A percentile compares a stretch with the other conserved stretches of the same genome.
phyloP scores from a whole-genome alignment of 345 rosid species.

The Adansonia digitata region DNA sequence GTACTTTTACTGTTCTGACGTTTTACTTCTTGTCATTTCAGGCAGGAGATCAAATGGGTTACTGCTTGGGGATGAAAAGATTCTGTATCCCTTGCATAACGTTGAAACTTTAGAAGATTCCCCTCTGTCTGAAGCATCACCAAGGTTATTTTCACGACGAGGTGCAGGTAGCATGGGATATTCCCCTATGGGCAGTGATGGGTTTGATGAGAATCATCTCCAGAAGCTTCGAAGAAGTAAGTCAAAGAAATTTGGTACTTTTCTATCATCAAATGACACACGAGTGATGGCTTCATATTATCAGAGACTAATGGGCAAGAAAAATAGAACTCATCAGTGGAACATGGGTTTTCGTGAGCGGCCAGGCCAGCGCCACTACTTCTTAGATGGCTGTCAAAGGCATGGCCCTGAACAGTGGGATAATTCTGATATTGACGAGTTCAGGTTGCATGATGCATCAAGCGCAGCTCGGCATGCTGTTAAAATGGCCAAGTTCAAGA shows the following conservation, averaged over 20 bases:
- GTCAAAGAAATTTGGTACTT: conserved; percentile 36
- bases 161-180: conserved; percentile 37
- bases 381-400: conserved; percentile 33
- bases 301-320: conserved; percentile 42
- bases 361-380: conserved; percentile 38
- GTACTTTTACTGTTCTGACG: neutral
- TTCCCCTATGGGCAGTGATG: conserved; percentile 40
- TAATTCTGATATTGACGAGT: conserved; percentile 58
- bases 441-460: conserved; percentile 60
- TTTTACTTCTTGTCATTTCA: conserved; percentile 22
- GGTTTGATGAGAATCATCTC: conserved; percentile 40
- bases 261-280: conserved; percentile 22
- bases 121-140: conserved; percentile 45
- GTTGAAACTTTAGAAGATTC: conserved; percentile 59
- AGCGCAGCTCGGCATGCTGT: conserved; percentile 67
- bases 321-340: conserved; percentile 41
- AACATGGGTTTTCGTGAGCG: conserved; percentile 43
- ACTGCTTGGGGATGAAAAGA: conserved; percentile 66
- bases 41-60: conserved; percentile 74
- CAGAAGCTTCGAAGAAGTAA: conserved; percentile 47
- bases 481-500: conserved; percentile 62
- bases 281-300: conserved; percentile 29
- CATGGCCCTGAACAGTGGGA: conserved; percentile 40
- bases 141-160: conserved; percentile 46
- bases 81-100: conserved; percentile 36